Conservation (phyloP, 306 rosid genomes). For the Malus sylvestris region DNA sequence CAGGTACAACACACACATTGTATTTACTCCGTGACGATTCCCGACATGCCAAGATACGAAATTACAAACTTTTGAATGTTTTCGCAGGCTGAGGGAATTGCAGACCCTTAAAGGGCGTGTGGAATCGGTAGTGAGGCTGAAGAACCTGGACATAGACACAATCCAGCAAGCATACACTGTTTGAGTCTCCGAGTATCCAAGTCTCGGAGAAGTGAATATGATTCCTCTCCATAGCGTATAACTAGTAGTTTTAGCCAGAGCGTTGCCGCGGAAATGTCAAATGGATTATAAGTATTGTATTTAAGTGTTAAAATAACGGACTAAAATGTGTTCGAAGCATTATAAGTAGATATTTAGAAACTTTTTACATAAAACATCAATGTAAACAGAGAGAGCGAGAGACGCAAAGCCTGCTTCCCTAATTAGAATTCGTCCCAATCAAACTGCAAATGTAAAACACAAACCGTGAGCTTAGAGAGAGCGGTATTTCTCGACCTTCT, state of each 20-base stretch:
- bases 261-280: too few relatives aligned
- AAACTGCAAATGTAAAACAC: background rate
- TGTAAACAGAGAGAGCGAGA: too few relatives aligned
- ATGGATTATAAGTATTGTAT: too few relatives aligned
- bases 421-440: too few relatives aligned
- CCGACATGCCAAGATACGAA: background rate
- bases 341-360: too few relatives aligned
- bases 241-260: too few relatives aligned
- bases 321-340: too few relatives aligned
- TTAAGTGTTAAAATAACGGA: too few relatives aligned
- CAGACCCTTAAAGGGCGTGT: constrained; percentile 68
- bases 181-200: constrained; percentile 1
- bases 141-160: constrained; percentile 61
- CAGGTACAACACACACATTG: constrained; percentile 32
- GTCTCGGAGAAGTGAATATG: too few relatives aligned
- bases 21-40: background rate
- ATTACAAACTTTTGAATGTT: background rate
- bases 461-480: background rate
- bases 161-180: constrained; percentile 67
- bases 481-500: constrained; percentile 38
- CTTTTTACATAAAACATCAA: too few relatives aligned
- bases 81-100: constrained; percentile 60
- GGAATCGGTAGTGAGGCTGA: constrained; percentile 66
- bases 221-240: too few relatives aligned
- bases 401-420: too few relatives aligned